Evolutionary conservation across 768 basidiomycete genomes (phyloP).

Genomic region (Kwoniella sp.): DNA sequence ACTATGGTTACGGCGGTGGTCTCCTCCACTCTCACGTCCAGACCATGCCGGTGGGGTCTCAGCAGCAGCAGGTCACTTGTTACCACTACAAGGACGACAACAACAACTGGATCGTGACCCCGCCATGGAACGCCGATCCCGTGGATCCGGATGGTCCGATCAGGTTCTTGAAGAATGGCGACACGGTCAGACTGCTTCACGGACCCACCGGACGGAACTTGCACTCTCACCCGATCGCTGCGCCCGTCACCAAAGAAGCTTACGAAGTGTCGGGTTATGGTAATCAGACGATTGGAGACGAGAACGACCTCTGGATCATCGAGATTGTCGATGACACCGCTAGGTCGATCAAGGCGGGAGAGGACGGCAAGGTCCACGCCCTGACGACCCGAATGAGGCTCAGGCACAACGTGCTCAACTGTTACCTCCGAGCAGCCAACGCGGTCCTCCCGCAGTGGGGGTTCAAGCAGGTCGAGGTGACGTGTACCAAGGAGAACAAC

Average conservation of each 20-base stretch:
- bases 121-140: constrained; percentile 75
- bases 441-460: constrained; percentile 93
- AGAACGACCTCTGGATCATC: constrained; percentile 83
- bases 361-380: constrained; percentile 70
- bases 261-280: constrained; percentile 94
- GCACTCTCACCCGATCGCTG: constrained; percentile 82
- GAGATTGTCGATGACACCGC: constrained; percentile 87
- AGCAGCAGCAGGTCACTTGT: constrained; percentile 95
- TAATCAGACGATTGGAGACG: constrained; percentile 79
- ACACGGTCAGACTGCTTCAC: constrained; percentile 76
- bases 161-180: constrained; percentile 68
- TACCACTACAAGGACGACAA: constrained; percentile 99
- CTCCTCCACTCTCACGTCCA: constrained; percentile 96
- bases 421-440: constrained; percentile 86
- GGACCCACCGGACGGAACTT: constrained; percentile 78
- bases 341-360: constrained; percentile 57
- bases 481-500: constrained; percentile 82
- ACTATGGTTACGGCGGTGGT: constrained; percentile 96
- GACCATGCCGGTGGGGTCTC: constrained; percentile 82
- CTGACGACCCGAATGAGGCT: constrained; percentile 86
- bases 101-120: constrained; percentile 81
- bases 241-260: constrained; percentile 82
- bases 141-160: constrained; percentile 58
- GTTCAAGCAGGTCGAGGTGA: constrained; percentile 97
- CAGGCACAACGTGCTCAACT: constrained; percentile 69